Base-by-base conservation (phyloP, 345 rosid species). In the Gossypium raimondii region DNA sequence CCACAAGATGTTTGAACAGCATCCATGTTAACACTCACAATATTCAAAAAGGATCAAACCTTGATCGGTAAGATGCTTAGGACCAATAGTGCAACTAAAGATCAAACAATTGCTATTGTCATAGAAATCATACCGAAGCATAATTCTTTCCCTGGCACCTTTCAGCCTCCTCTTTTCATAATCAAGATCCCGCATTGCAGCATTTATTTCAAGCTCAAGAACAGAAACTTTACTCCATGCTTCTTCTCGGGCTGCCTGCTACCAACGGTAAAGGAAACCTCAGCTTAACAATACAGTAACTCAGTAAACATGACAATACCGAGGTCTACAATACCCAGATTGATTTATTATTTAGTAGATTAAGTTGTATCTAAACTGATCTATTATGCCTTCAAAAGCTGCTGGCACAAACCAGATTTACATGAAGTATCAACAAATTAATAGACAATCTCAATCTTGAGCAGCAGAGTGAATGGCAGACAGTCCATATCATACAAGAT, bases 191-290 rank as follows among this genome's bases (percentile, higher is more conserved):
- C 87, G 86, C 81, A 90, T 78, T 60, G 93, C 90, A 48, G 90
- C 83, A 79, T 84, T 87, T 79, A 93, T 90, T 82, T 95, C 97
- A 72, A 90, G 88, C 83, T 93, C 97, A 72, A 93, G 88, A 53
- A 86, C 80, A 80, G 94, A 95, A 58, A 93, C 98, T 86, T 87
- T 93, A 43, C 91, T 96, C 96, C 97, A 90, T 47, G 98, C 99
- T 82, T 90, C 97, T 87, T 93, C 98, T 84, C 90, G 94, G 57
- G 93, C 98, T 62, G 93, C 93, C 98, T 95, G 99, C 99, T 95
- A 95, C 80, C 94, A 50, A 83, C 87, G 78, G 71, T 87, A 82
- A 83, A 81, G 71, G 76, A 85, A 77, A 73, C 74, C 86, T 93
- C 97, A 93, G 91, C 87, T 85, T 78, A 80, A 82, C 76, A 75